Evolutionary conservation across 352 stramenopile genomes (phyloP).

Genomic region (Aphanomyces euteiches): DNA sequence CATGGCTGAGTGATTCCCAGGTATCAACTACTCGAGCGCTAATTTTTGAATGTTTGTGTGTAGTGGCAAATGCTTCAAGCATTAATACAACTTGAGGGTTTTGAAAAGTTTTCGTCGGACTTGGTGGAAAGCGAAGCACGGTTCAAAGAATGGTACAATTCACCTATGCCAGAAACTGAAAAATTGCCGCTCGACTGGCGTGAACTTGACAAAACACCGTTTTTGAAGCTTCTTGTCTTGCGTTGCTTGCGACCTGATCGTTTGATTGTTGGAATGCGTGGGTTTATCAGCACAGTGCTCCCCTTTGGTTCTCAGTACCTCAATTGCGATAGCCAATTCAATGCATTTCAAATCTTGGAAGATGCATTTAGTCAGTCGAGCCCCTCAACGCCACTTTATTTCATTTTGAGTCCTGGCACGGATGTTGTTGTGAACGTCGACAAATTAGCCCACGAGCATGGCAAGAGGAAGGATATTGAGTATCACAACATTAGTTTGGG

Average conservation of each 20-base stretch:
- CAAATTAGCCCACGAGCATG: conserved; percentile 87
- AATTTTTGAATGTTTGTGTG: not conserved
- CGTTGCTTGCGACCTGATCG: conserved; percentile 92
- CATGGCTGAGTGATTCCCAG: conserved; percentile 81
- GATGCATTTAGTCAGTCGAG: conserved; percentile 91
- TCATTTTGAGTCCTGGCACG: conserved; percentile 94
- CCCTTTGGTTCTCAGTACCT: conserved; percentile 78
- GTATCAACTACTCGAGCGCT: not conserved
- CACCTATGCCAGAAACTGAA: conserved; percentile 74
- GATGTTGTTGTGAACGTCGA: conserved; percentile 96
- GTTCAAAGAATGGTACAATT: conserved; percentile 92
- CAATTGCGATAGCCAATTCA: conserved; percentile 87
- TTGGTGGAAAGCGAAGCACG: conserved; percentile 85
- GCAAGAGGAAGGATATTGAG: conserved; percentile 91
- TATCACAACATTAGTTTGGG: conserved; percentile 96
- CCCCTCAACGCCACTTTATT: conserved; percentile 95
- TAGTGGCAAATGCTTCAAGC: conserved; percentile 76
- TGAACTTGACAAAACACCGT: conserved; percentile 88
- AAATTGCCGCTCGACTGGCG: conserved; percentile 90
- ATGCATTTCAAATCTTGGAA: conserved; percentile 93
- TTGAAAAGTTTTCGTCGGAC: conserved; percentile 82
- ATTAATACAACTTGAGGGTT: conserved; percentile 72
- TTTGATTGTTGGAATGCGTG: conserved; percentile 89
- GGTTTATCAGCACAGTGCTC: conserved; percentile 87
- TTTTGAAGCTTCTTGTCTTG: conserved; percentile 93